Conservation (phyloP, 306 rosid genomes). For the Quercus agrifolia region DNA sequence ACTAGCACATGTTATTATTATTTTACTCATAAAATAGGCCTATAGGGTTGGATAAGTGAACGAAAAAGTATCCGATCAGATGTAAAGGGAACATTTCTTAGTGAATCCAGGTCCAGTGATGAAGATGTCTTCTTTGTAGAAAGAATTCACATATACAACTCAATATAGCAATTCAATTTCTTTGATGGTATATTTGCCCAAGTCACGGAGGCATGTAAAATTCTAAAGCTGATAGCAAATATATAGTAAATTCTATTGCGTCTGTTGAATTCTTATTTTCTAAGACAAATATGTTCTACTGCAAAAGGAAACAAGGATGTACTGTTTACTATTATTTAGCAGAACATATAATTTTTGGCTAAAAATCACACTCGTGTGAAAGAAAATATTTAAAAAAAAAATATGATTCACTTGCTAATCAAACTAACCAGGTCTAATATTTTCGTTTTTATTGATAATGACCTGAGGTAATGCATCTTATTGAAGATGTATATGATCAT, state of each 20-base stretch:
- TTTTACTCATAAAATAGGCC: background rate
- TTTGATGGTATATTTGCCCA: no score
- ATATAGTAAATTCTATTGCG: no score
- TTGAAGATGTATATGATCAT: background rate
- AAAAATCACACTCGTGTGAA: background rate
- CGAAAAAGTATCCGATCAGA: background rate
- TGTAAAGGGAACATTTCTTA: background rate
- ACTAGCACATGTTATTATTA: background rate
- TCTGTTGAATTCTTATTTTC: no score
- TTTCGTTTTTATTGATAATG: background rate
- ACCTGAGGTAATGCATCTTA: background rate
- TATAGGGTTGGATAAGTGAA: background rate
- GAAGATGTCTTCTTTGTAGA: background rate
- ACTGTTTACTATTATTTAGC: background rate
- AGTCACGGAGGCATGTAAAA: background rate
- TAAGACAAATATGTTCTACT: background rate
- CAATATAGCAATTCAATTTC: background rate
- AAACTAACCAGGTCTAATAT: background rate
- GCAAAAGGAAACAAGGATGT: background rate
- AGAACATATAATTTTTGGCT: background rate
- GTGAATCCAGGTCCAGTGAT: background rate
- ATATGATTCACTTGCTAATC: background rate
- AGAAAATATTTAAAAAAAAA: background rate
- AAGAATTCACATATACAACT: background rate
- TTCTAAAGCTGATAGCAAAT: background rate